A percentile compares a stretch with the other conserved stretches of the same genome.
These are phyloP conservation scores for Dactylellina leptospora DNA, from an alignment of 2,329 filamentous ascomycete species.

Conservation along the genomic window DNA sequence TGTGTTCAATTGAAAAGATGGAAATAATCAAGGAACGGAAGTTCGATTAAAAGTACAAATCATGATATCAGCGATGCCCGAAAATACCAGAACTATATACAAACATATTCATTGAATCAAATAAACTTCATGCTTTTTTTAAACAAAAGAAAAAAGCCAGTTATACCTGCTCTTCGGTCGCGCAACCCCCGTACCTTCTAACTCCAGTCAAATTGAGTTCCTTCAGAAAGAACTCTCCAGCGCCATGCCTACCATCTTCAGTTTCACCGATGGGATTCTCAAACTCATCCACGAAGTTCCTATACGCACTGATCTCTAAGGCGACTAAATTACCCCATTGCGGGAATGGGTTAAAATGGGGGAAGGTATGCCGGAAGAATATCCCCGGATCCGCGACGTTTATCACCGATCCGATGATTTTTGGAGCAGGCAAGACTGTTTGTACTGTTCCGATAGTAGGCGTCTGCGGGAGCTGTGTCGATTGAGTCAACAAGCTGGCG, in stretches of 20 bases:
- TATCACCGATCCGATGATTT: neutral
- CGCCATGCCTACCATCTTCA: neutral
- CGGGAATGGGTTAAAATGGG: neutral
- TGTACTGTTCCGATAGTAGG: neutral
- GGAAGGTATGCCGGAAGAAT: conserved; percentile 14
- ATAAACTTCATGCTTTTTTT: too few species aligned
- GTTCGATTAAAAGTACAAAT: too few species aligned
- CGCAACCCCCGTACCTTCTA: neutral
- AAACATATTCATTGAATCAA: too few species aligned
- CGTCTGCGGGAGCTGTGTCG: conserved; percentile 10
- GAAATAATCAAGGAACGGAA: too few species aligned
- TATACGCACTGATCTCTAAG: conserved; percentile 32
- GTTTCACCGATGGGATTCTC: neutral
- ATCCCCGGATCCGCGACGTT: conserved; percentile 13
- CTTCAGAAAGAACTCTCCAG: conserved; percentile 37
- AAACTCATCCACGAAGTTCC: conserved; percentile 3
- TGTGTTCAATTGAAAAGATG: too few species aligned
- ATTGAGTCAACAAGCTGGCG: neutral
- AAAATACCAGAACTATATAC: too few species aligned
- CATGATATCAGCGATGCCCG: too few species aligned
- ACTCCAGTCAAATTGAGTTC: conserved; percentile 8
- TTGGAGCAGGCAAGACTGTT: conserved; percentile 1
- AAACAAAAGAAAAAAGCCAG: too few species aligned
- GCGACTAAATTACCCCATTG: conserved; percentile 8
- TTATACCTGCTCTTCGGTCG: conserved; percentile 1